These are phyloP conservation scores for Aspergillus luchuensis DNA, from an alignment of 2,329 filamentous ascomycete genomes.

Conservation along the genomic window DNA sequence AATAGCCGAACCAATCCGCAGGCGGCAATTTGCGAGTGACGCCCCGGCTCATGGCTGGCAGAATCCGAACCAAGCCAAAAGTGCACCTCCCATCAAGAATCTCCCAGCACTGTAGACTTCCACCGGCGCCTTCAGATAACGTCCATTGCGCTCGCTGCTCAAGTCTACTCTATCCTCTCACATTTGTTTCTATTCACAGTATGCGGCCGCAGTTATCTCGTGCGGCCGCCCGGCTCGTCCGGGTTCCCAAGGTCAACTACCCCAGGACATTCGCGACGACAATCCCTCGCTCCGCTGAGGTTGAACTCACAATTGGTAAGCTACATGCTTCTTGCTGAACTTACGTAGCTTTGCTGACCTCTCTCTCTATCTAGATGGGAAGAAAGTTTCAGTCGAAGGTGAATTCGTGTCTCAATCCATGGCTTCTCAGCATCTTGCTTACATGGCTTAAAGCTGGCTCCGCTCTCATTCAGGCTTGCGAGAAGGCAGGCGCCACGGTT, in stretches of 20 bases:
- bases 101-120: constrained; percentile 25
- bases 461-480: constrained; percentile 97
- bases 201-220: constrained; percentile 67
- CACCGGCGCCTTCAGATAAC: constrained; percentile 23
- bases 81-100: constrained; percentile 29
- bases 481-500: constrained; percentile 89
- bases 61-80: constrained; percentile 34
- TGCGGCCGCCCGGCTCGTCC: constrained; percentile 60
- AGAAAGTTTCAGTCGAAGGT: constrained; percentile 98
- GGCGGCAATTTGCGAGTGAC: constrained; percentile 42
- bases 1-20: constrained; percentile 40
- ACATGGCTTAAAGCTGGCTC: constrained; percentile 70
- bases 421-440: constrained; percentile 23
- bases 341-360: constrained; percentile 55
- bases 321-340: constrained; percentile 19
- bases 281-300: constrained; percentile 77
- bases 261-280: constrained; percentile 82
- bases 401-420: constrained; percentile 31
- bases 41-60: constrained; percentile 33
- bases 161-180: constrained; percentile 19
- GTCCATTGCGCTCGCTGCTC: constrained; percentile 14
- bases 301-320: constrained; percentile 93
- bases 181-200: constrained; percentile 40
- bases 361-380: constrained; percentile 69
- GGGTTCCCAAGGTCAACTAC: constrained; percentile 57